A percentile compares a stretch with the other conserved stretches of the same genome.
These are phyloP conservation scores for Oenanthe javanica DNA, from an alignment of 140 eudicot species.

Conservation along the genomic window DNA sequence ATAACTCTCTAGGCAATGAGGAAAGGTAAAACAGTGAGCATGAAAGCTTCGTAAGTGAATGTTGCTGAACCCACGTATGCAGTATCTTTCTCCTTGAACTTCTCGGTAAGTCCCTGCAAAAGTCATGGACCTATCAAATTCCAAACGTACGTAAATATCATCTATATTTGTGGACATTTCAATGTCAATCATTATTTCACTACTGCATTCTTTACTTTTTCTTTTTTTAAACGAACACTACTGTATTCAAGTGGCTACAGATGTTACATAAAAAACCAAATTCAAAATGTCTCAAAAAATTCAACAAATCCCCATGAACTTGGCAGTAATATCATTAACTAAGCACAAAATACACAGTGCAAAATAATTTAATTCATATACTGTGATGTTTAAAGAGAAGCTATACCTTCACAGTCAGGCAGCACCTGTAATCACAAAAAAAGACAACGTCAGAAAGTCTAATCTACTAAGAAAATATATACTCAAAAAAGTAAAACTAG, in stretches of 20 bases:
- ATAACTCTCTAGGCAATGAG: slow-evolving; percentile 48
- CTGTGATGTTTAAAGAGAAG: not conserved
- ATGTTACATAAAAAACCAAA: not conserved
- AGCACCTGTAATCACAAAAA: slow-evolving; percentile 58
- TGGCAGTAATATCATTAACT: not conserved
- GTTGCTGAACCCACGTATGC: slow-evolving; percentile 65
- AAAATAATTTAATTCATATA: not conserved
- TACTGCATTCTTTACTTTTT: too few relatives aligned
- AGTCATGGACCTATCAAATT: not conserved
- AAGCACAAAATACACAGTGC: not conserved
- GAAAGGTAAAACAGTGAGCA: slow-evolving; percentile 85
- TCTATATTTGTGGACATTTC: not conserved
- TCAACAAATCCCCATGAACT: not conserved
- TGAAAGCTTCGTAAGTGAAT: slow-evolving; percentile 71
- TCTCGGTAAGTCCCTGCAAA: slow-evolving; percentile 87
- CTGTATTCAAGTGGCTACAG: not conserved
- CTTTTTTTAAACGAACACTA: too few relatives aligned
- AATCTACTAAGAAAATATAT: not conserved
- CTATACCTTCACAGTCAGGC: slow-evolving; percentile 86
- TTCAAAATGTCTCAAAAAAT: not conserved
- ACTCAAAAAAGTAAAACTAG: not conserved
- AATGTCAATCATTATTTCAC: not conserved
- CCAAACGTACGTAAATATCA: not conserved
- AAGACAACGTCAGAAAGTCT: not conserved
- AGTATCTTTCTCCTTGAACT: slow-evolving; percentile 88